phyloP scores from a whole-genome alignment of 1,139 yeast genomes.

The Pichia sp. region DNA sequence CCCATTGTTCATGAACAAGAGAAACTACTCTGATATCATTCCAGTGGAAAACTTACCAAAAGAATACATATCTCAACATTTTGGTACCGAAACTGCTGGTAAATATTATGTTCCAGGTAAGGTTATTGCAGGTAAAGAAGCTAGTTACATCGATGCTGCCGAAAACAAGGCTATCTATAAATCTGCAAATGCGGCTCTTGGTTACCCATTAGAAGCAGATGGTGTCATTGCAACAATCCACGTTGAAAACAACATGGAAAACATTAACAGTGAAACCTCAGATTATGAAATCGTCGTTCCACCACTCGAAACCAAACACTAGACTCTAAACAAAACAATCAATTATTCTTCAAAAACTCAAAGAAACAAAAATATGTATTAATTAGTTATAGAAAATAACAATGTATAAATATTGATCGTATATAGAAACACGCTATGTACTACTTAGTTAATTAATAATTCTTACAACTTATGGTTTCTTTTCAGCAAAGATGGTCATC shows the following conservation, averaged over 20 bases:
- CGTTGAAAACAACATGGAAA: slow-evolving; percentile 62
- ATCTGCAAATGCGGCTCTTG: slow-evolving; percentile 26
- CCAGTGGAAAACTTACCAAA: slow-evolving; percentile 38
- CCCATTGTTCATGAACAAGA: slow-evolving; percentile 64
- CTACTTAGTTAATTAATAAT: too few species aligned
- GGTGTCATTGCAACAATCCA: slow-evolving; percentile 69
- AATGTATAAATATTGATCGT: too few species aligned
- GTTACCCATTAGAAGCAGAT: slow-evolving; percentile 55
- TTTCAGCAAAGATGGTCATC: slow-evolving; percentile 76
- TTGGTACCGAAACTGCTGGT: slow-evolving; percentile 4
- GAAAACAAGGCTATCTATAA: slow-evolving; percentile 1
- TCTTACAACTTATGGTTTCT: slow-evolving; percentile 18
- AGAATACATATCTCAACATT: slow-evolving; percentile 10
- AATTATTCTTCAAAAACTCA: background rate
- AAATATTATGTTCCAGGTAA: slow-evolving; percentile 18
- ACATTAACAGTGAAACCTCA: slow-evolving; percentile 52
- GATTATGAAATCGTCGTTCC: slow-evolving; percentile 76
- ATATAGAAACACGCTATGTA: too few species aligned
- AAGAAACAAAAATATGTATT: background rate
- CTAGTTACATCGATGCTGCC: background rate
- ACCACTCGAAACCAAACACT: slow-evolving; percentile 35
- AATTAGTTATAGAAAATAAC: too few species aligned
- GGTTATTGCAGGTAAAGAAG: background rate
- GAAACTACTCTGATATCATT: slow-evolving; percentile 70
- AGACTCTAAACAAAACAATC: too few species aligned